Evolutionary conservation across 495 filamentous ascomycete species (phyloP).

Genomic region (Tuber magnatum): DNA sequence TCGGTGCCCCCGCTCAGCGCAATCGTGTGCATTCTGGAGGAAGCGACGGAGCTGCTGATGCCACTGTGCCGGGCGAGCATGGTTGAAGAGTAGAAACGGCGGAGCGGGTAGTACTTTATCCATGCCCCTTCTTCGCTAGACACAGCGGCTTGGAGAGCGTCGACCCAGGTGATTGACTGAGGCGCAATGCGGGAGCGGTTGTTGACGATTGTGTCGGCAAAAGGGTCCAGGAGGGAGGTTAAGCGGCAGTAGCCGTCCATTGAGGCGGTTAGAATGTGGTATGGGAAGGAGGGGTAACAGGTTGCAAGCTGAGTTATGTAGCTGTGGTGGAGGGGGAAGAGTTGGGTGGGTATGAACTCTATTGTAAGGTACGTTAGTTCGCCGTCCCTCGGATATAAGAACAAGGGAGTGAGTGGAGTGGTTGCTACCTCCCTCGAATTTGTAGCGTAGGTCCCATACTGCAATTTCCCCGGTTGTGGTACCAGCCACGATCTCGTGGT

Average conservation of each 20-base stretch:
- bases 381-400: not conserved
- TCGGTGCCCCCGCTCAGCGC: conserved; percentile 53
- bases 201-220: conserved; percentile 48
- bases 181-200: conserved; percentile 50
- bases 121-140: conserved; percentile 55
- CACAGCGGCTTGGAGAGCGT: conserved; percentile 51
- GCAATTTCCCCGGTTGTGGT: conserved; percentile 57
- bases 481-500: conserved; percentile 54
- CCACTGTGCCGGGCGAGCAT: conserved; percentile 41
- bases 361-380: not conserved
- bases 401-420: conserved; percentile 5
- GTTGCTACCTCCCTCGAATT: conserved; percentile 23
- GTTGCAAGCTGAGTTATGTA: conserved; percentile 54
- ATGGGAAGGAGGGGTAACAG: conserved; percentile 55
- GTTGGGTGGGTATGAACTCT: conserved; percentile 46
- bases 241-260: conserved; percentile 56
- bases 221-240: conserved; percentile 50
- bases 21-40: conserved; percentile 50
- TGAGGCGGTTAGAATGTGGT: conserved; percentile 50
- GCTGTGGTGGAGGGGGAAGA: conserved; percentile 52
- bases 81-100: conserved; percentile 53
- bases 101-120: conserved; percentile 49
- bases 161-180: conserved; percentile 51
- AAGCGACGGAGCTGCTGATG: conserved; percentile 44
- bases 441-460: conserved; percentile 49